Conservation (phyloP, 2,329 filamentous ascomycete genomes). For the Penicillium sp. region DNA sequence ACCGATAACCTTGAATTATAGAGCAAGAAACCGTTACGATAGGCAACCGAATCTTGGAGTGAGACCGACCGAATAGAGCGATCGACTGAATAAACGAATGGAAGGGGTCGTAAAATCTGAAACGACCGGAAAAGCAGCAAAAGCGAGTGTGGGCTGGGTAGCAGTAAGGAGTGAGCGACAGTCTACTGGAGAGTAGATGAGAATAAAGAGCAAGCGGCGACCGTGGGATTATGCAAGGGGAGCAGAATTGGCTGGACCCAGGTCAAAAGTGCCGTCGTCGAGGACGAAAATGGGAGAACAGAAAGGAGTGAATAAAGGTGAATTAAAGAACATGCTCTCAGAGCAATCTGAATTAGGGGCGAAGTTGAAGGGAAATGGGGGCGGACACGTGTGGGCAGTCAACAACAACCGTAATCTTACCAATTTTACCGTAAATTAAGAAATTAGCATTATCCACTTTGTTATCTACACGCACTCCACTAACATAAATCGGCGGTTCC, state of each 20-base stretch:
- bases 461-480: neutral
- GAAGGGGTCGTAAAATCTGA: constrained; percentile 19
- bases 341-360: constrained; percentile 7
- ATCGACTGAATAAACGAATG: constrained; percentile 18
- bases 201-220: constrained; percentile 22
- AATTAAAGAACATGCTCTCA: constrained; percentile 19
- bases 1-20: neutral
- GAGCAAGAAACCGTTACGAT: constrained; percentile 16
- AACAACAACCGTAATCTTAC: constrained; percentile 4
- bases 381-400: constrained; percentile 20
- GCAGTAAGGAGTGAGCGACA: constrained; percentile 23
- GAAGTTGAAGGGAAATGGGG: constrained; percentile 12
- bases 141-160: constrained; percentile 11
- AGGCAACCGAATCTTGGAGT: constrained; percentile 19
- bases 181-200: constrained; percentile 14
- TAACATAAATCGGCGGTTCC: neutral
- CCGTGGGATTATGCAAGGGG: constrained; percentile 23
- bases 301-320: constrained; percentile 27
- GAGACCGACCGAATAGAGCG: constrained; percentile 15
- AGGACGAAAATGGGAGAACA: constrained; percentile 3
- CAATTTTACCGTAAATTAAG: constrained; percentile 8
- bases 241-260: constrained; percentile 20
- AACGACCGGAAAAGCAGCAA: constrained; percentile 16
- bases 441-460: neutral
- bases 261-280: constrained; percentile 23